phyloP scores from a whole-genome alignment of 306 rosid species.

The Spatholobus suberectus region DNA sequence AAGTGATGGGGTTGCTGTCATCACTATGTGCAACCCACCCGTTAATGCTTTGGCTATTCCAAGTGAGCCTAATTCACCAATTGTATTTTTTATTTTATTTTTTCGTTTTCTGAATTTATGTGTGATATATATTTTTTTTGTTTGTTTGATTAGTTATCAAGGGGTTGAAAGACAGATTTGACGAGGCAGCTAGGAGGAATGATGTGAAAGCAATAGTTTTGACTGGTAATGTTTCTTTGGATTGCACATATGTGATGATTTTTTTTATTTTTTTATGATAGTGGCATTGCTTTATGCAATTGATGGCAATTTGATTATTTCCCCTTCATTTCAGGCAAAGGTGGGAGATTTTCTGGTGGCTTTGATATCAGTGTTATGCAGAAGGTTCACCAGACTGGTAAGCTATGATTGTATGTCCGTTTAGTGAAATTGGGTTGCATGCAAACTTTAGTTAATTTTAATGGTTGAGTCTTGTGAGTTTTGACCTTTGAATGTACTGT shows the following conservation, averaged over 20 bases:
- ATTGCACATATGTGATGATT: background rate
- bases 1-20: constrained; percentile 87
- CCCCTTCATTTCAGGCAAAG: constrained; percentile 63
- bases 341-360: constrained; percentile 91
- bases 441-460: background rate
- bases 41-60: constrained; percentile 88
- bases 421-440: background rate
- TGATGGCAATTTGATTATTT: constrained; percentile 22
- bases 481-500: constrained; percentile 2
- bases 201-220: constrained; percentile 91
- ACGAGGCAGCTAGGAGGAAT: constrained; percentile 75
- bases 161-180: constrained; percentile 75
- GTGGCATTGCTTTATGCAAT: constrained; percentile 12
- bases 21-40: constrained; percentile 87
- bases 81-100: background rate
- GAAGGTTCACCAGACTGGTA: constrained; percentile 89
- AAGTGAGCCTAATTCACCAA: constrained; percentile 43
- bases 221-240: constrained; percentile 62
- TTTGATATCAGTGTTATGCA: constrained; percentile 91
- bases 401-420: background rate
- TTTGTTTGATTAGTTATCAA: constrained; percentile 56
- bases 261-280: background rate
- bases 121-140: background rate
- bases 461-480: background rate
- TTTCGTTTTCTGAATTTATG: background rate